Percentiles rank a stretch among this genome's conserved stretches.
phyloP scores from a whole-genome alignment of 345 rosid genomes.

The Acer yangbiense region DNA sequence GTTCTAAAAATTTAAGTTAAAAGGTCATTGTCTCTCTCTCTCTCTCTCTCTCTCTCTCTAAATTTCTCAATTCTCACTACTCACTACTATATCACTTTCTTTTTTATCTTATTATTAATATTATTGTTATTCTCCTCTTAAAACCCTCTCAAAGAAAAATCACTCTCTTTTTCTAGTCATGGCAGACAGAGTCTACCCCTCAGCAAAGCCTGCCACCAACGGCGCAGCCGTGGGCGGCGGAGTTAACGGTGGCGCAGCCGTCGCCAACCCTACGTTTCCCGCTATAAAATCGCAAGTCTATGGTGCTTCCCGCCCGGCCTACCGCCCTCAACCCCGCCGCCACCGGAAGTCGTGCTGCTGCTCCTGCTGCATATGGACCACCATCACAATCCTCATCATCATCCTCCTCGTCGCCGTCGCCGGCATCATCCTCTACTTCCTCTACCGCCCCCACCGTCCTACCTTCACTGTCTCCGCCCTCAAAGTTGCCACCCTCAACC shows the following conservation, averaged over 20 bases:
- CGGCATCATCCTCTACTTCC: slow-evolving; percentile 50
- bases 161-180: slow-evolving; percentile 24
- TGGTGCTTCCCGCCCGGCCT: slow-evolving; percentile 68
- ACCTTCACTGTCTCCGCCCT: slow-evolving; percentile 61
- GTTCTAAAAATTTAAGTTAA: neutral
- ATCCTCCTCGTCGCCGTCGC: slow-evolving; percentile 54
- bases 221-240: slow-evolving; percentile 26
- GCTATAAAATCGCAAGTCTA: slow-evolving; percentile 71
- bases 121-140: neutral
- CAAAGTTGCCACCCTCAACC: slow-evolving; percentile 57
- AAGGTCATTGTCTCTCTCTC: slow-evolving; percentile 16
- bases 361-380: slow-evolving; percentile 54
- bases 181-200: slow-evolving; percentile 67
- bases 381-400: slow-evolving; percentile 48
- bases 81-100: too few species aligned
- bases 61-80: neutral
- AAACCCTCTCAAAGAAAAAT: neutral
- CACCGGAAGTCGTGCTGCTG: slow-evolving; percentile 62
- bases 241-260: neutral
- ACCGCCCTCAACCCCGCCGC: slow-evolving; percentile 65
- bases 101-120: neutral
- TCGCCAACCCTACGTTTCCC: slow-evolving; percentile 52
- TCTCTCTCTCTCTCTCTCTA: slow-evolving; percentile 10
- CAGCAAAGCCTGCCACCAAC: slow-evolving; percentile 51
- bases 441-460: slow-evolving; percentile 85